A percentile compares a stretch with the other conserved stretches of the same genome.
Evolutionary conservation across 1,284 basidiomycete species (phyloP).

Genomic region (Cryptococcus sp.): DNA sequence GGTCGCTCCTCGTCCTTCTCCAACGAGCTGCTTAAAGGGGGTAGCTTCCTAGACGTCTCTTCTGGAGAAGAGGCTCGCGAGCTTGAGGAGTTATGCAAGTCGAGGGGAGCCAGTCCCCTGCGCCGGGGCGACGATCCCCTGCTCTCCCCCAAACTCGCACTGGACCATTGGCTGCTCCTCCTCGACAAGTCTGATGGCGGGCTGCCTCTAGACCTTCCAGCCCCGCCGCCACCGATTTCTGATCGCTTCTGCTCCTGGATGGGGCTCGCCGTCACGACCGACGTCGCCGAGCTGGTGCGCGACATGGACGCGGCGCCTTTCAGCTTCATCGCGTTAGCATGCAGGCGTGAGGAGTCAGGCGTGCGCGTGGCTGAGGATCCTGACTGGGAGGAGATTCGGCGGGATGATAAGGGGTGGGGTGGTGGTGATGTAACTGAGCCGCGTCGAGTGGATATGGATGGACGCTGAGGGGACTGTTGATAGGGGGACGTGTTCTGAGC

Average conservation of each 20-base stretch:
- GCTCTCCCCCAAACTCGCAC: neutral
- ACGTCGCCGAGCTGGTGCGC: conserved; percentile 16
- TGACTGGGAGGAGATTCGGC: conserved; percentile 10
- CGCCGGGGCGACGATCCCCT: neutral
- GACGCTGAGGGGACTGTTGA: neutral
- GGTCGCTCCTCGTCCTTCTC: neutral
- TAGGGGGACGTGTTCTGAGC: too few species aligned
- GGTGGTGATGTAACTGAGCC: neutral
- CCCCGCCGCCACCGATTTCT: neutral
- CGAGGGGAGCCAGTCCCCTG: neutral
- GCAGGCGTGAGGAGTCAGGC: conserved; percentile 6
- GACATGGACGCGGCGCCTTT: conserved; percentile 13
- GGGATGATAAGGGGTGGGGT: conserved; percentile 1
- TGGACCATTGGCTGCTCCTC: conserved; percentile 7
- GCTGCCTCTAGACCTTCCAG: neutral
- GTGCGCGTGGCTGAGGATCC: conserved; percentile 6
- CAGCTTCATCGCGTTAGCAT: conserved; percentile 4
- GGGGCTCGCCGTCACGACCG: conserved; percentile 1
- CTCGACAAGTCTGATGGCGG: conserved; percentile 4
- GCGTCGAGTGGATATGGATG: too few species aligned
- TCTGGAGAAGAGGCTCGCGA: conserved; percentile 10
- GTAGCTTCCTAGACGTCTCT: conserved; percentile 7
- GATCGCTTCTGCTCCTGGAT: neutral
- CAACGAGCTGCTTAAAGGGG: conserved; percentile 1
- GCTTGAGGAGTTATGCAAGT: neutral